phyloP scores from a whole-genome alignment of 805 yeast genomes.

The Wickerhamiella parazyma region DNA sequence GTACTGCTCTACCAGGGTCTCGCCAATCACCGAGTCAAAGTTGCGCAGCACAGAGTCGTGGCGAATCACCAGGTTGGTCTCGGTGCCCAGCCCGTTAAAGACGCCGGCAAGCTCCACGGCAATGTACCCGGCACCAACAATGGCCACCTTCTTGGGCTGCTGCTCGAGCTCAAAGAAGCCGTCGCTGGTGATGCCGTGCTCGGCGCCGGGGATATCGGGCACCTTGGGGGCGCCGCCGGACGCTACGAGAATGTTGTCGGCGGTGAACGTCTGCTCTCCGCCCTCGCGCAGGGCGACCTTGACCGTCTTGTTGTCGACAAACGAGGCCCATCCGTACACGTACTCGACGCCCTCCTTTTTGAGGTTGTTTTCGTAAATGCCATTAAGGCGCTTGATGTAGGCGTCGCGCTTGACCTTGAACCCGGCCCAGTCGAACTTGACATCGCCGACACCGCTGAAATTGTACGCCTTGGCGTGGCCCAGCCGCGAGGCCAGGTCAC shows the following conservation, averaged over 20 bases:
- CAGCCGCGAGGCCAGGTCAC: slow-evolving; percentile 69
- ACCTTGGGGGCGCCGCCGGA: slow-evolving; percentile 80
- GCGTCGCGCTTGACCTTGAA: slow-evolving; percentile 88
- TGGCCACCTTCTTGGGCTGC: slow-evolving; percentile 86
- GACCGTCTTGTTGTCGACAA: slow-evolving; percentile 38
- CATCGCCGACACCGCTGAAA: slow-evolving; percentile 43
- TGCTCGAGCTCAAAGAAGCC: slow-evolving; percentile 70
- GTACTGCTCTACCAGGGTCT: slow-evolving; percentile 68
- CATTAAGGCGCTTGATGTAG: slow-evolving; percentile 73
- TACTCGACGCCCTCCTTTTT: slow-evolving; percentile 80
- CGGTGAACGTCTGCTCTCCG: slow-evolving; percentile 46
- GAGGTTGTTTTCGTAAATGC: slow-evolving; percentile 82
- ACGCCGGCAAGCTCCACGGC: slow-evolving; percentile 94
- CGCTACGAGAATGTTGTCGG: slow-evolving; percentile 75
- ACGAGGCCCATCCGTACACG: slow-evolving; percentile 74
- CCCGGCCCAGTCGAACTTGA: slow-evolving; percentile 64
- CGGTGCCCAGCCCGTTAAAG: slow-evolving; percentile 74
- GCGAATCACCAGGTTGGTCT: slow-evolving; percentile 78
- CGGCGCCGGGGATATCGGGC: slow-evolving; percentile 66
- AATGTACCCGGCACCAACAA: slow-evolving; percentile 97
- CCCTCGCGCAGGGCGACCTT: slow-evolving; percentile 64
- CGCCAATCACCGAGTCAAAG: slow-evolving; percentile 72
- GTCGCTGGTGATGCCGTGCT: slow-evolving; percentile 74
- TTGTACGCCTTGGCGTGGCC: slow-evolving; percentile 74
- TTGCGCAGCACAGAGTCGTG: slow-evolving; percentile 81